Percentiles rank a stretch among this genome's conserved stretches.
phyloP scores from a whole-genome alignment of 768 basidiomycete species.

The Suillus subaureus region DNA sequence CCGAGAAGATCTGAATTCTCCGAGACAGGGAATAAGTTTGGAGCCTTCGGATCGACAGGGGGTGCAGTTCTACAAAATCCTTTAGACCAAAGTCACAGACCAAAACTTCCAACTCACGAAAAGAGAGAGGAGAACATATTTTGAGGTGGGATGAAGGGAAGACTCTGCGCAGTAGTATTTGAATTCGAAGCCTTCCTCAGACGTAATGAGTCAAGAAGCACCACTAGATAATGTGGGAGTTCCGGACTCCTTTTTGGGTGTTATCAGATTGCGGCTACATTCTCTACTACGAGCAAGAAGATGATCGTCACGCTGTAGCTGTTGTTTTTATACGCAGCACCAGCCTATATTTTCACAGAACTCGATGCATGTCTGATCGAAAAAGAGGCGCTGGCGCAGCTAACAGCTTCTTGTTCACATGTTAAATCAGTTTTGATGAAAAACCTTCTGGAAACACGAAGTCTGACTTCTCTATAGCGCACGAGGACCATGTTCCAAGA shows the following conservation, averaged over 20 bases:
- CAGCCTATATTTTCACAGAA: neutral
- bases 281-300: too few relatives aligned
- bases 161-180: neutral
- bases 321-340: neutral
- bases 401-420: neutral
- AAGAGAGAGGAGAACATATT: conserved; percentile 80
- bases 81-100: conserved; percentile 17
- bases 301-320: too few relatives aligned
- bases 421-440: neutral
- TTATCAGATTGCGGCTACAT: neutral
- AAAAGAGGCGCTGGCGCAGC: neutral
- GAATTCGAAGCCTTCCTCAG: conserved; percentile 4
- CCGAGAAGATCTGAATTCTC: conserved; percentile 65
- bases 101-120: conserved; percentile 56
- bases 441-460: neutral
- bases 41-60: conserved; percentile 64
- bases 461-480: neutral
- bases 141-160: conserved; percentile 15
- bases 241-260: neutral
- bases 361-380: neutral
- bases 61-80: conserved; percentile 48
- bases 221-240: neutral
- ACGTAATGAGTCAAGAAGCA: neutral
- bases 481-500: neutral
- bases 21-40: conserved; percentile 85